Base-by-base conservation (phyloP, 768 basidiomycete genomes). In the Cystobasidium tubakii region DNA sequence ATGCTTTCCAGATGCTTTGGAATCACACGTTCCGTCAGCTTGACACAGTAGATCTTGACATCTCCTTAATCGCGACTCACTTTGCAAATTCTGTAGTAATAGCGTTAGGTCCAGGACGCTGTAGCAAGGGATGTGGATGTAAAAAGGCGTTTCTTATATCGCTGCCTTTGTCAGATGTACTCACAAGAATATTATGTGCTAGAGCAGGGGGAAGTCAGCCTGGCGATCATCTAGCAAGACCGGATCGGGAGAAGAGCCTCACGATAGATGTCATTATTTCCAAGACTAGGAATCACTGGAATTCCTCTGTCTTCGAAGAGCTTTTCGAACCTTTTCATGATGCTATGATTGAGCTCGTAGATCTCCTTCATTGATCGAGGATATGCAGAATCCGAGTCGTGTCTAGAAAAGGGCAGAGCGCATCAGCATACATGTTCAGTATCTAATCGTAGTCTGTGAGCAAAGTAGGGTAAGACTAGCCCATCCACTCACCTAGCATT, bases 221-320 rank as follows among this genome's bases (percentile, higher is more conserved):
- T n/a, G n/a, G n/a, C n/a, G n/a, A n/a, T n/a, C n/a, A n/a, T n/a
- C n/a, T n/a, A n/a, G n/a, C n/a, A n/a, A n/a, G n/a, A n/a, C n/a
- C n/a, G n/a, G n/a, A n/a, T n/a, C n/a, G n/a, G n/a, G n/a, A n/a
- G n/a, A n/a, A n/a, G n/a, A n/a, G n/a, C n/a, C 74, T 55, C 29
- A 74, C 74, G 67, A 55, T 90, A 92, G 62, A 94, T 85, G 83
- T 94, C 92, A 81, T 94, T 94, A 81, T 94, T 94, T 27, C 91
- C 91, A 73, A 96, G 83, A 81, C 86, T 89, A 1, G 91, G 90
- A 29, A 94, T 85, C 25, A 93, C 87, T 19, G 89, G 87, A 43
- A 94, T 71, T 2, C 55, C 88, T 15, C 84, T 85, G 62, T 82
- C 85, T 13, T 84, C 81, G 78, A 96, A 94, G n/a, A 88, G 83